Conservation (phyloP, 1,284 basidiomycete species). For the Ustilago tritici region DNA sequence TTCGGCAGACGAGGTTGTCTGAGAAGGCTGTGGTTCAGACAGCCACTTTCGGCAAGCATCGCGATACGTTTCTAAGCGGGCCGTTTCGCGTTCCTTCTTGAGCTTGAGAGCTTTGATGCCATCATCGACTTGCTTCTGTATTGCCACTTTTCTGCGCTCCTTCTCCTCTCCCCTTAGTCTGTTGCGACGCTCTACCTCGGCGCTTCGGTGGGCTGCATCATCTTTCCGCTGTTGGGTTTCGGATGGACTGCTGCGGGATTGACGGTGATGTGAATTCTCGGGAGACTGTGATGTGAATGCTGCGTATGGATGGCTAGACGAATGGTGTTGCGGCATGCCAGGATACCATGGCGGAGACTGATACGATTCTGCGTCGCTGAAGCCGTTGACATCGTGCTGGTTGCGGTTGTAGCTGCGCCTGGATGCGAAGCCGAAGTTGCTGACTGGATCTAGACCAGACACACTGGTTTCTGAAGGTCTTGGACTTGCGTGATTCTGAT, state of each 20-base stretch:
- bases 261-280: background rate
- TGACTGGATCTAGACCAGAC: constrained; percentile 35
- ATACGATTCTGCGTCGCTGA: background rate
- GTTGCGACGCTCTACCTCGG: constrained; percentile 41
- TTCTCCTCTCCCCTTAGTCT: constrained; percentile 27
- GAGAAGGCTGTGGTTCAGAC: background rate
- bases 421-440: constrained; percentile 28
- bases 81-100: constrained; percentile 25
- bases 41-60: constrained; percentile 32
- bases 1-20: background rate
- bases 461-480: constrained; percentile 11
- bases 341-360: background rate
- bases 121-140: constrained; percentile 30
- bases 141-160: constrained; percentile 17
- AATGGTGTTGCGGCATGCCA: background rate
- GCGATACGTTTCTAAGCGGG: constrained; percentile 18
- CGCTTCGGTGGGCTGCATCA: constrained; percentile 21
- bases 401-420: constrained; percentile 10
- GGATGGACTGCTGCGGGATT: background rate
- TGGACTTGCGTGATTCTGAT: background rate
- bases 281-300: background rate
- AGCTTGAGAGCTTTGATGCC: constrained; percentile 29
- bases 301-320: background rate
- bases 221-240: background rate
- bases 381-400: constrained; percentile 4